These are phyloP conservation scores for Leccinum pseudoinsigne DNA, from an alignment of 1,284 basidiomycete species.

Conservation along the genomic window DNA sequence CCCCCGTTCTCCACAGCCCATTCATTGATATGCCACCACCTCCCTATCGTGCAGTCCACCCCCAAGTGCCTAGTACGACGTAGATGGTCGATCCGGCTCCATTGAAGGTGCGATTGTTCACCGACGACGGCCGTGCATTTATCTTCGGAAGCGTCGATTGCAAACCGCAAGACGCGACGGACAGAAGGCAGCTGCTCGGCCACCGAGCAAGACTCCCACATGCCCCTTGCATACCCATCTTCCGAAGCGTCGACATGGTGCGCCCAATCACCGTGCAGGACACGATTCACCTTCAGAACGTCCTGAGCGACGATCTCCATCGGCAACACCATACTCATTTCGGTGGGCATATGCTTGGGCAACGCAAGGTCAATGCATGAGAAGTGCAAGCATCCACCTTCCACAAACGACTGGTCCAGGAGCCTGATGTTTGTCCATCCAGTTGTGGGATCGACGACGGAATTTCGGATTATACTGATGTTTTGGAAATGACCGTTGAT, in stretches of 20 bases:
- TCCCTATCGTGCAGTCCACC: background rate
- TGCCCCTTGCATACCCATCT: background rate
- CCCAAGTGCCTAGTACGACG: too few species aligned
- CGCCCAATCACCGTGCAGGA: background rate
- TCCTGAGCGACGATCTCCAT: background rate
- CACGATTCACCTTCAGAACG: background rate
- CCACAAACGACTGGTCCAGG: background rate
- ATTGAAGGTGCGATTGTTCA: background rate
- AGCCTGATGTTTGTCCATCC: background rate
- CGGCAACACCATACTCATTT: background rate
- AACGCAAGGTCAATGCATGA: background rate
- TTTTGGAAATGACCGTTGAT: background rate
- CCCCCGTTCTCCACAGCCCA: background rate
- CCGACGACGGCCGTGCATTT: background rate
- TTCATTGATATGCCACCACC: background rate
- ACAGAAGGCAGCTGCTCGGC: background rate
- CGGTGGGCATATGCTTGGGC: background rate
- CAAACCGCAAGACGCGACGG: background rate
- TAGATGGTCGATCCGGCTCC: background rate
- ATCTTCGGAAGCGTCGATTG: background rate
- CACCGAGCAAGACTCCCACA: background rate
- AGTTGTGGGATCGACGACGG: background rate
- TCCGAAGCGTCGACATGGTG: background rate
- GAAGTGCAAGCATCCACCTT: background rate
- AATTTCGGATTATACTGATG: background rate